Base-by-base conservation (phyloP, 495 filamentous ascomycete genomes). In the Letharia lupina region DNA sequence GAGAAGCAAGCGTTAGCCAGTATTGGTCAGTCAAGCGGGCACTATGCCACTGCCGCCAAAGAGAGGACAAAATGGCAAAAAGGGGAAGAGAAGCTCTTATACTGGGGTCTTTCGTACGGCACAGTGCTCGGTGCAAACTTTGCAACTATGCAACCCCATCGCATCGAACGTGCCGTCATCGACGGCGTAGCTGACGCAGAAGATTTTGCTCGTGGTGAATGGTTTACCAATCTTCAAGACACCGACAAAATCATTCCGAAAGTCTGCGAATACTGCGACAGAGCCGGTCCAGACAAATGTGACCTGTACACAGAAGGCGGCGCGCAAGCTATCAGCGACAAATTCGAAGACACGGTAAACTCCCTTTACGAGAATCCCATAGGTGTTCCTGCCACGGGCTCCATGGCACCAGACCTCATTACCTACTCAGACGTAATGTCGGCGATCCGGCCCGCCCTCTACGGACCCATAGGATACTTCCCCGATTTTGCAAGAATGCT, bases 101-200 rank as follows among this genome's bases (percentile, higher is more conserved):
- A 84, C 59, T 87, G 87, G 77, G 82, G 88, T 13, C 81, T 88
- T 20, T 87, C 83, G n/a, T 90, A 90, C 69, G 88, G 87, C 5
- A 87, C 86, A 2, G 74, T 86, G 7, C 81, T 90, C 6, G 87
- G 86, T 0, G 77, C 84, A 1, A 82, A 79, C 4, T 83, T 84
- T 66, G 80, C 81, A 4, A 76, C 81, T 2, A 79, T 86, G 70
- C 82, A 77, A 42, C 83, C 83, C 0, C 75, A 83, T 58, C 79
- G 82, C 39, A 72, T 86, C 18, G 70, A 72, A 6, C 77, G 83
- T 11, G 69, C 77, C 37, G 71, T 85, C 5, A 73, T 86, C 9
- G 83, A 86, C 62, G 83, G 77, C 4, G 83, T 85, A 11, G 81
- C 81, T 20, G 72, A 90, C 67, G 78, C 75, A 60, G 71, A 76